Conservation (phyloP, 805 yeast genomes). For the Lipomyces chichibuensis region DNA sequence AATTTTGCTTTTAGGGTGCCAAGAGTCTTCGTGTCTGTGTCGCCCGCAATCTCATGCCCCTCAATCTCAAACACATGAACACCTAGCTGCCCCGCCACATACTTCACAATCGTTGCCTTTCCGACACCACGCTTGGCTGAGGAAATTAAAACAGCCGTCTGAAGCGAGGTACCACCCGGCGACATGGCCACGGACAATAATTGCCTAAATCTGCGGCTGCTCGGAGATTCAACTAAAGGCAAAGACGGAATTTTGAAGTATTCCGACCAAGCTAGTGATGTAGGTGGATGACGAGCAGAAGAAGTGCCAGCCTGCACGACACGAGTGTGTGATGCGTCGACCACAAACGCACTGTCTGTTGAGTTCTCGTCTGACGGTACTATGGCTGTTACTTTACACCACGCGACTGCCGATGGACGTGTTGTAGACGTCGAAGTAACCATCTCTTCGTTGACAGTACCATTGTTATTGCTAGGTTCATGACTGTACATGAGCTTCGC, state of each 20-base stretch:
- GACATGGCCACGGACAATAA: conserved; percentile 45
- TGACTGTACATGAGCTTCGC: conserved; percentile 56
- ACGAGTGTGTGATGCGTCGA: conserved; percentile 70
- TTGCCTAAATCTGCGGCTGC: conserved; percentile 9
- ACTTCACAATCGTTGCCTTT: conserved; percentile 64
- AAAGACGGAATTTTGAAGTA: conserved; percentile 45
- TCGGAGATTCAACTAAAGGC: conserved; percentile 15
- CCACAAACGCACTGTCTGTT: conserved; percentile 46
- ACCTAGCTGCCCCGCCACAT: conserved; percentile 62
- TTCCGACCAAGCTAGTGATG: conserved; percentile 27
- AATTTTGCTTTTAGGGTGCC: conserved; percentile 77
- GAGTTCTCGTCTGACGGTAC: conserved; percentile 27
- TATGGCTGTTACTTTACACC: conserved; percentile 74
- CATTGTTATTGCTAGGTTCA: conserved; percentile 21
- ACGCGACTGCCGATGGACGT: conserved; percentile 71
- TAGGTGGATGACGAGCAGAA: conserved; percentile 28
- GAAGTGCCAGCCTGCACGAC: conserved; percentile 70
- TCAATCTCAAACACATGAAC: conserved; percentile 69
- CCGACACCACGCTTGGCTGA: conserved; percentile 81
- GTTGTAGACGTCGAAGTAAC: conserved; percentile 54
- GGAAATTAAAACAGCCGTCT: conserved; percentile 65
- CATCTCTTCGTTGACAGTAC: conserved; percentile 26
- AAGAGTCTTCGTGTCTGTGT: conserved; percentile 75
- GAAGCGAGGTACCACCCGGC: conserved; percentile 49
- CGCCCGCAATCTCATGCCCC: conserved; percentile 66